These are phyloP conservation scores for Auriscalpium microsporum DNA, from an alignment of 768 basidiomycete genomes.

Conservation along the genomic window DNA sequence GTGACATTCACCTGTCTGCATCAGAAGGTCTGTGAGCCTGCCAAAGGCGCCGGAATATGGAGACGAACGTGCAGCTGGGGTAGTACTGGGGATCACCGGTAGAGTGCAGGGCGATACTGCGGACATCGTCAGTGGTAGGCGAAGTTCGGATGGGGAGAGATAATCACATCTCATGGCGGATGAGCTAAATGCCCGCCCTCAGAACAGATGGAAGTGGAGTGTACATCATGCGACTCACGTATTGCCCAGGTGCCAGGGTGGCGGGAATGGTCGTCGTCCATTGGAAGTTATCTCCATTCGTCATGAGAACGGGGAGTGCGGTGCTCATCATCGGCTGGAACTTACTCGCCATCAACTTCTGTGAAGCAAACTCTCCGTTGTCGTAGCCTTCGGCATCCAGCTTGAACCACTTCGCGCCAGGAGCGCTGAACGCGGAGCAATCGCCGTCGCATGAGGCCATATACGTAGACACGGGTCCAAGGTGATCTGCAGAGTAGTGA, in stretches of 20 bases:
- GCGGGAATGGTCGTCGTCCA: slow-evolving; percentile 39
- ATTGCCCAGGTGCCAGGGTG: slow-evolving; percentile 37
- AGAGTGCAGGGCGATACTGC: slow-evolving; percentile 39
- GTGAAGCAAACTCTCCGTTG: slow-evolving; percentile 34
- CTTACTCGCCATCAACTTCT: slow-evolving; percentile 34
- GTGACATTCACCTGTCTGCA: slow-evolving; percentile 21
- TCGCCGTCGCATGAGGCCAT: slow-evolving; percentile 42
- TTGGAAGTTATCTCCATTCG: slow-evolving; percentile 23
- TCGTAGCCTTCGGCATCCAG: slow-evolving; percentile 39
- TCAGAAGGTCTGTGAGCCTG: not conserved
- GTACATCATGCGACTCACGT: slow-evolving; percentile 27
- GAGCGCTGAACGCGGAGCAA: slow-evolving; percentile 26
- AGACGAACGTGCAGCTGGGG: slow-evolving; percentile 40
- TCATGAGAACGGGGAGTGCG: not conserved
- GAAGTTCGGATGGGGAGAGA: not conserved
- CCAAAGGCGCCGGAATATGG: not conserved
- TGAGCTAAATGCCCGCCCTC: slow-evolving; percentile 23
- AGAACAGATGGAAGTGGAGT: too few relatives aligned
- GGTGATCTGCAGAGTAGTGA: slow-evolving; percentile 28
- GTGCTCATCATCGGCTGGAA: not conserved
- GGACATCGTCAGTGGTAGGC: not conserved
- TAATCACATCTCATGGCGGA: slow-evolving; percentile 39
- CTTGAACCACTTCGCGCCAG: slow-evolving; percentile 40
- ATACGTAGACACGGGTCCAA: slow-evolving; percentile 43
- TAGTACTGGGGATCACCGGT: slow-evolving; percentile 34